These are phyloP conservation scores for Tulasnella sp. DNA, from an alignment of 768 basidiomycete genomes.

Conservation along the genomic window DNA sequence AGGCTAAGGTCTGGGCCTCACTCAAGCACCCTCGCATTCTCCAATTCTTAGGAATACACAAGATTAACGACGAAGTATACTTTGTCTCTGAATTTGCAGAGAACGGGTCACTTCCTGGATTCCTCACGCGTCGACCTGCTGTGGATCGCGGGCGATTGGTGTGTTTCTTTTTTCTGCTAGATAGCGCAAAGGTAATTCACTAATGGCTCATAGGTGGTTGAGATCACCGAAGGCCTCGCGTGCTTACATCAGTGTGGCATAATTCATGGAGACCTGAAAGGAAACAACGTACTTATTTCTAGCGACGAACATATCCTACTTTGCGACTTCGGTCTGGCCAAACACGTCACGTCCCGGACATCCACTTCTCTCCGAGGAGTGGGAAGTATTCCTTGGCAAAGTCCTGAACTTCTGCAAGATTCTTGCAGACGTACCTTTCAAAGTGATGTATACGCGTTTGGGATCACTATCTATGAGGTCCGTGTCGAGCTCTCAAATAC, in stretches of 20 bases:
- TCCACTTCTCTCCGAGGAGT: background rate
- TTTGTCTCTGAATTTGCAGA: background rate
- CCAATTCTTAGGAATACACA: background rate
- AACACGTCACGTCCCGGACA: background rate
- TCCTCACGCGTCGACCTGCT: background rate
- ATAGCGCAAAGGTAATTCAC: background rate
- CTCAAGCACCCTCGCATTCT: background rate
- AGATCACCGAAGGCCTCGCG: background rate
- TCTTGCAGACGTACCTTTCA: background rate
- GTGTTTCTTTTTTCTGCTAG: background rate
- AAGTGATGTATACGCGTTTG: background rate
- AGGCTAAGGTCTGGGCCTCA: background rate
- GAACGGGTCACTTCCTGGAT: background rate
- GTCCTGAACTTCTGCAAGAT: background rate
- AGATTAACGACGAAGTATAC: background rate
- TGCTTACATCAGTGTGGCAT: background rate
- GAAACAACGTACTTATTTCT: background rate
- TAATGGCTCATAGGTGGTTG: background rate
- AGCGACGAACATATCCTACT: background rate
- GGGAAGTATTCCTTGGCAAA: background rate
- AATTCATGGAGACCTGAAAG: background rate
- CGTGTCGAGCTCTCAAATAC: background rate
- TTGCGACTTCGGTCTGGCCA: background rate
- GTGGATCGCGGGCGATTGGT: background rate
- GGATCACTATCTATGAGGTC: background rate